Percentiles rank a stretch among this genome's conserved stretches.
phyloP scores from a whole-genome alignment of 305 asterid species.

The Petunia hybrid region DNA sequence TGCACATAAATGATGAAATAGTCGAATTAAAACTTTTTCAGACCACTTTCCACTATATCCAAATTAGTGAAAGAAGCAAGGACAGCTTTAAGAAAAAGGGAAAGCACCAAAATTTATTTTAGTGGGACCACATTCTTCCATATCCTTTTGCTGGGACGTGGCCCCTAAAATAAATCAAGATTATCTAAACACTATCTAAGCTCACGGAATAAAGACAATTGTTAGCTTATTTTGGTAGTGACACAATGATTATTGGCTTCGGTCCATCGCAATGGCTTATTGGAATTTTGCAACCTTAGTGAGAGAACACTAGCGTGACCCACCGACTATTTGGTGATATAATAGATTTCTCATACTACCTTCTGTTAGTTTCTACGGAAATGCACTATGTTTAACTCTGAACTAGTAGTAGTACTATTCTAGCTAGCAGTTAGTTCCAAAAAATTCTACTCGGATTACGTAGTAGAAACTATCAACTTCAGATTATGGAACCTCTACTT shows the following conservation, averaged over 20 bases:
- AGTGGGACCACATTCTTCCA: not conserved
- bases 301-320: not conserved
- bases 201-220: not conserved
- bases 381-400: not conserved
- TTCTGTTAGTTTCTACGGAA: not conserved
- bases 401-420: not conserved
- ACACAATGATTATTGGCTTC: slow-evolving; percentile 14
- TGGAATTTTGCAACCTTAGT: not conserved
- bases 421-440: no score
- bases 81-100: not conserved
- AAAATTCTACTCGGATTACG: no score
- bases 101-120: not conserved
- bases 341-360: slow-evolving; percentile 1
- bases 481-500: no score
- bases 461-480: no score
- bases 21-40: not conserved
- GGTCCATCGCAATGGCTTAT: not conserved
- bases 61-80: not conserved
- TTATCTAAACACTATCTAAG: not conserved
- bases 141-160: not conserved
- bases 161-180: not conserved
- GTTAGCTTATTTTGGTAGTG: not conserved
- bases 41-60: not conserved
- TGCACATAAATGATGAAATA: no score
- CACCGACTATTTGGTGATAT: slow-evolving; percentile 20